phyloP scores from a whole-genome alignment of 345 rosid genomes.

The Lepidium africanum region DNA sequence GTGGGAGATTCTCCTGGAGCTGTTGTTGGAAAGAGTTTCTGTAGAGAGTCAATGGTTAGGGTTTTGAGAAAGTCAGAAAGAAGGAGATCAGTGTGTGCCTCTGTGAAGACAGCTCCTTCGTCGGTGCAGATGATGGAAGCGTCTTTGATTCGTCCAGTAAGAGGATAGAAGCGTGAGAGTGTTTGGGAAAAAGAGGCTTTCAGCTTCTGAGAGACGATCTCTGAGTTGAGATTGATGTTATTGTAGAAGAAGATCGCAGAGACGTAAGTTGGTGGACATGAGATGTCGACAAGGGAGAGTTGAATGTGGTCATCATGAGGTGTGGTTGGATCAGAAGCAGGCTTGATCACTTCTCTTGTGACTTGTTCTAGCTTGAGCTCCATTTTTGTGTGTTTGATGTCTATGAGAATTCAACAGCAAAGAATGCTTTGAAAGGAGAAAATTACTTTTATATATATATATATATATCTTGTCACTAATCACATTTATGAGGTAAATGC shows the following conservation, averaged over 20 bases:
- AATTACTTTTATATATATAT: no score
- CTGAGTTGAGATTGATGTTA: neutral
- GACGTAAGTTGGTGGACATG: neutral
- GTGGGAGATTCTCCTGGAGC: neutral
- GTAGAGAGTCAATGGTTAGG: neutral
- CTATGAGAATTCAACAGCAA: no score
- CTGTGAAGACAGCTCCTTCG: slow-evolving; percentile 28
- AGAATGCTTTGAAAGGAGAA: no score
- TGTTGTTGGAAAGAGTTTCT: neutral
- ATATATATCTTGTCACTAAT: neutral
- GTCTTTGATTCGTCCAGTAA: slow-evolving; percentile 41
- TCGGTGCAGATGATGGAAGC: slow-evolving; percentile 32
- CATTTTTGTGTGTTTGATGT: neutral
- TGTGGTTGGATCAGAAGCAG: neutral
- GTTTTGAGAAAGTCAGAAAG: slow-evolving; percentile 20
- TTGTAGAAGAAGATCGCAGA: neutral
- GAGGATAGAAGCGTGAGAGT: slow-evolving; percentile 36
- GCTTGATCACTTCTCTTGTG: neutral
- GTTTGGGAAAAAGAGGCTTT: slow-evolving; percentile 34
- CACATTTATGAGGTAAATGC: neutral
- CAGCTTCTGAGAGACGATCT: neutral
- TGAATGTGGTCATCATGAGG: neutral
- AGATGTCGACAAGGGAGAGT: neutral
- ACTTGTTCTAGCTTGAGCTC: neutral
- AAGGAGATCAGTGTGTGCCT: slow-evolving; percentile 22